phyloP scores from a whole-genome alignment of 495 filamentous ascomycete genomes.

The Pyrenula massariospora region DNA sequence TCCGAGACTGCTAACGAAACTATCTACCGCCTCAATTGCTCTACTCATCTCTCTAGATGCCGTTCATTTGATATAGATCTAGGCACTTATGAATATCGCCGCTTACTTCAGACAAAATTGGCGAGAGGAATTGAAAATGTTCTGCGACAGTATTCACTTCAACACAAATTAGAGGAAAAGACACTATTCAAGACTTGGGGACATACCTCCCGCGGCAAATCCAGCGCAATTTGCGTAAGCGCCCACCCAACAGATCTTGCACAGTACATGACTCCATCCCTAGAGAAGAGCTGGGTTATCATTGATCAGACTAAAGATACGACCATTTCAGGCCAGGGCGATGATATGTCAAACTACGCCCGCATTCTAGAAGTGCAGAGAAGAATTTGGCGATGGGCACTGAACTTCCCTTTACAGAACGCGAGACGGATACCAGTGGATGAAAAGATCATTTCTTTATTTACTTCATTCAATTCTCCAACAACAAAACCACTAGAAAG shows the following conservation, averaged over 20 bases:
- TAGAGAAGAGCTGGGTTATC: neutral
- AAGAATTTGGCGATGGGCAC: slow-evolving; percentile 1
- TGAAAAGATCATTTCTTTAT: slow-evolving; percentile 23
- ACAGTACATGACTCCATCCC: slow-evolving; percentile 13
- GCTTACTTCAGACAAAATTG: neutral
- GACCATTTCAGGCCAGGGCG: neutral
- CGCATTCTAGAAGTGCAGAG: slow-evolving; percentile 4
- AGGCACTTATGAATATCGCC: neutral
- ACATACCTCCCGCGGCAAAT: slow-evolving; percentile 12
- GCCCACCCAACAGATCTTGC: slow-evolving; percentile 22
- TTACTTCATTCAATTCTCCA: slow-evolving; percentile 4
- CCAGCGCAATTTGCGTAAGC: slow-evolving; percentile 11
- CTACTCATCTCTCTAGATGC: neutral
- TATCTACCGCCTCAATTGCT: too few species aligned
- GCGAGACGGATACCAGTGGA: slow-evolving; percentile 18
- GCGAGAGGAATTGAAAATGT: neutral
- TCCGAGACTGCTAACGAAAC: too few species aligned
- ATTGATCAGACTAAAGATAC: neutral
- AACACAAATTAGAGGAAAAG: slow-evolving; percentile 11
- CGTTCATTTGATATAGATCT: neutral
- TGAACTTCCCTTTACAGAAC: slow-evolving; percentile 16
- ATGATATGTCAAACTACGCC: neutral
- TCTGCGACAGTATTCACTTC: slow-evolving; percentile 6
- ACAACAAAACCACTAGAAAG: slow-evolving; percentile 15
- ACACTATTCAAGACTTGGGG: slow-evolving; percentile 18